Evolutionary conservation across 345 rosid species (phyloP).

Genomic region (Ricinus communis): DNA sequence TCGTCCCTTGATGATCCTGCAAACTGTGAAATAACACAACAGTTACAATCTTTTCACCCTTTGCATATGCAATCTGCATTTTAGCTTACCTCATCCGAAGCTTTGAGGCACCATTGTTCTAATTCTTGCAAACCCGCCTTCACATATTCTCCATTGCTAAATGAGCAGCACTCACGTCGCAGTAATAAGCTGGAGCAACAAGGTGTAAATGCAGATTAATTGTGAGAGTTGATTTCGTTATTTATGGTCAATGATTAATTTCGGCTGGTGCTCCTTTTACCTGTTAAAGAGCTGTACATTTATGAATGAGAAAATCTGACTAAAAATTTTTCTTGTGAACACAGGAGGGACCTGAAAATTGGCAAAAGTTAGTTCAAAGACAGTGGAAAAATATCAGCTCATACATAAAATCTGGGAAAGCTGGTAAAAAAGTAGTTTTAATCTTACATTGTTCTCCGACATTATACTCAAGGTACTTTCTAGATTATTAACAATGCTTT

Average conservation of each 20-base stretch:
- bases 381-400: constrained; percentile 1
- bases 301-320: constrained; percentile 62
- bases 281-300: constrained; percentile 73
- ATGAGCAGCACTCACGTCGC: constrained; percentile 70
- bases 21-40: constrained; percentile 24
- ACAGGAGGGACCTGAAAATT: constrained; percentile 55
- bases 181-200: constrained; percentile 53
- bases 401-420: not conserved
- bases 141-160: constrained; percentile 70
- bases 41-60: not conserved
- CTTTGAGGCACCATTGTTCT: constrained; percentile 60
- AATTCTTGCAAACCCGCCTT: constrained; percentile 61
- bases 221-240: constrained; percentile 6
- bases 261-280: constrained; percentile 22
- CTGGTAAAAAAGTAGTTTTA: constrained; percentile 6
- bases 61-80: not conserved
- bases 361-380: constrained; percentile 22
- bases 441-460: constrained; percentile 54
- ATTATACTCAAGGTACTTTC: constrained; percentile 44
- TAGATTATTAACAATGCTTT: constrained; percentile 51
- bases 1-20: constrained; percentile 62
- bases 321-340: constrained; percentile 47
- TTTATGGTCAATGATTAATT: not conserved
- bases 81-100: constrained; percentile 48
- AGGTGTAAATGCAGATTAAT: not conserved